Base-by-base conservation (phyloP, 73 alveolate species). In the Tetrahymena elliotti region DNA sequence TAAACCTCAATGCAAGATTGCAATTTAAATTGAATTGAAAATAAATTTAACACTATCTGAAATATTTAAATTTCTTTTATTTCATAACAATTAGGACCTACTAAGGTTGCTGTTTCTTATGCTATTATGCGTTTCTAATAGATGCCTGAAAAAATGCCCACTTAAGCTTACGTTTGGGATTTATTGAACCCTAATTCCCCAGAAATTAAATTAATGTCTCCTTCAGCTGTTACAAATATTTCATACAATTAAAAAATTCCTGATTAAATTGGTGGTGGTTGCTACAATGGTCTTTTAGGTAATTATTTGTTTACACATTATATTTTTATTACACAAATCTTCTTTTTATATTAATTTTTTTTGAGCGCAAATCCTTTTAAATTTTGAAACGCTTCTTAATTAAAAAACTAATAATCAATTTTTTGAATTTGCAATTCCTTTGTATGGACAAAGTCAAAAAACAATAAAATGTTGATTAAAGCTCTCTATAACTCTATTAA, bases 211-310 rank as follows among this genome's bases (percentile, higher is more conserved):
- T 95, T 98, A 41, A 93, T 96, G 37, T 98, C 99, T 83, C 97
- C 99, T 1, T 98, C 99, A 2, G 98, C 99, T 84, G 97, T 98
- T 31, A 98, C 99, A 84, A 98, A 99, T 54, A 88, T 98, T 93
- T 98, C 97, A 82, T 98, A 98, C 97, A 98, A 98, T 94, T 99
- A 98, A 92, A 98, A 97, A 93, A 98, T 97, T 96, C 92, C 98
- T 53, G 99, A 98, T 95, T 95, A 97, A 96, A 94, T 98, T 83
- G 99, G 99, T 12, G 99, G 98, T 93, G 99, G 99, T 33, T 98
- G 99, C 93, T 98, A 98, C 95, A 98, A 98, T 93, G 99, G 99
- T 41, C 96, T 99, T 13, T 98, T 98, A 22, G 88, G 88, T 68
- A 68, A 68, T 68, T 68, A 68, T 24, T 68, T 68, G 6, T 10